Evolutionary conservation across 148 eudicot species (phyloP), one percentile per base, ranked within the genome.

Genomic region (Bassia scoparia): DNA sequence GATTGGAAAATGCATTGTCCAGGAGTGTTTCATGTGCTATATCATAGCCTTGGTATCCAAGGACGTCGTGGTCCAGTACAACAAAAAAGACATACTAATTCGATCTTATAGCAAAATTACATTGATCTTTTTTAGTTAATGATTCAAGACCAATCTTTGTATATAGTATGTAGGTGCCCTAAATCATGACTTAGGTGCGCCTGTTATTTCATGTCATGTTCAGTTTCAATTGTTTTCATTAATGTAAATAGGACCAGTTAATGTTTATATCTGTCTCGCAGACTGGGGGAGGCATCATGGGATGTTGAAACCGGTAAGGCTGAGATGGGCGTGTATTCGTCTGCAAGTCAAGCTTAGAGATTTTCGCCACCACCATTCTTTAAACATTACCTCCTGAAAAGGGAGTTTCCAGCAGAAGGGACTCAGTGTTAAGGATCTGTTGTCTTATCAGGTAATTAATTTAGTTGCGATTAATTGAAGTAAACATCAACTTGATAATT

Each of bases 11-110:
- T 73, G 30, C 55, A 34, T 13, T 87, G 86, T 80, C 86, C 82
- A 0, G 83, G 79, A 34, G 69, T 72, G 89, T 86, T 30, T 86
- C 89, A 20, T 86, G 89, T 66, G 88, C 90, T 64, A 87, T 43
- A 85, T 83, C 58, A 37, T 83, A 29, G 83, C 88, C n/a, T 62
- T 85, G 35, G 81, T 75, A 1, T 81, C 90, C 46, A 78, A 88
- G 14, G 88, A 87, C 38, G 80, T 74, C 7, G 79, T 80, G 5
- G 78, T 50, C 24, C 74, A 71, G 82, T 82, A 67, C 29, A 24
- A 49, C 33, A 1, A n/a, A 2, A 18, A 2, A 29, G 29, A 34
- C 0, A 41, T 0, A n/a, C 44, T 41, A 41, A n/a, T n/a, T n/a
- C n/a, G n/a, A n/a, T n/a, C n/a, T 66, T 24, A 10, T 9, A 14